Percentiles rank a stretch among this genome's conserved stretches.
Conservation (phyloP, 805 yeast genomes). For the Saturnispora dispora region DNA sequence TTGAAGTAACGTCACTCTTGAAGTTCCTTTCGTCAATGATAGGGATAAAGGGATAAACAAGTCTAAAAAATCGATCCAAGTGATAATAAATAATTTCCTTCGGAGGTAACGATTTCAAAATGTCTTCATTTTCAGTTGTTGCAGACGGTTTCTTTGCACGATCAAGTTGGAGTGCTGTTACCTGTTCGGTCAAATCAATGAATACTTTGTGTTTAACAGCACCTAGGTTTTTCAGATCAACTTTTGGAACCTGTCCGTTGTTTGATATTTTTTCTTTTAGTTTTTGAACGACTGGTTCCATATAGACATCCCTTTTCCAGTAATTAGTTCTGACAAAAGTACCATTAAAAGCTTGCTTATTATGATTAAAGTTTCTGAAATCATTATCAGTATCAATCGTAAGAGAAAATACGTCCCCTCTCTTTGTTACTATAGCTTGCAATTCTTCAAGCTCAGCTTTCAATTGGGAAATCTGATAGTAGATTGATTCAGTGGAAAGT, state of each 20-base stretch:
- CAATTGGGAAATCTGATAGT: not conserved
- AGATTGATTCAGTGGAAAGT: not conserved
- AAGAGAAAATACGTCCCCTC: constrained; percentile 1
- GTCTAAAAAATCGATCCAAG: constrained; percentile 30
- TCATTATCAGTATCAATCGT: not conserved
- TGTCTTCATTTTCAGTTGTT: not conserved
- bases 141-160: not conserved
- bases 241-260: not conserved
- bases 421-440: not conserved
- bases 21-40: constrained; percentile 35
- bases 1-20: constrained; percentile 24
- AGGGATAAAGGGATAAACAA: constrained; percentile 40
- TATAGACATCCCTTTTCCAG: constrained; percentile 4
- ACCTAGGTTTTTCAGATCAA: not conserved
- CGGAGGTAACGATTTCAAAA: constrained; percentile 20
- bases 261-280: not conserved
- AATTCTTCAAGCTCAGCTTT: constrained; percentile 1
- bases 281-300: not conserved
- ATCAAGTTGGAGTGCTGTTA: not conserved
- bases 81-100: constrained; percentile 30
- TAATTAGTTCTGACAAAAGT: constrained; percentile 2
- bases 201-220: constrained; percentile 4
- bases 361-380: not conserved
- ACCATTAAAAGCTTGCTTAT: constrained; percentile 1
- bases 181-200: constrained; percentile 10